Evolutionary conservation across 2,329 filamentous ascomycete genomes (phyloP), one percentile per base, ranked within the genome.

Genomic region (Emmonsia crescens): DNA sequence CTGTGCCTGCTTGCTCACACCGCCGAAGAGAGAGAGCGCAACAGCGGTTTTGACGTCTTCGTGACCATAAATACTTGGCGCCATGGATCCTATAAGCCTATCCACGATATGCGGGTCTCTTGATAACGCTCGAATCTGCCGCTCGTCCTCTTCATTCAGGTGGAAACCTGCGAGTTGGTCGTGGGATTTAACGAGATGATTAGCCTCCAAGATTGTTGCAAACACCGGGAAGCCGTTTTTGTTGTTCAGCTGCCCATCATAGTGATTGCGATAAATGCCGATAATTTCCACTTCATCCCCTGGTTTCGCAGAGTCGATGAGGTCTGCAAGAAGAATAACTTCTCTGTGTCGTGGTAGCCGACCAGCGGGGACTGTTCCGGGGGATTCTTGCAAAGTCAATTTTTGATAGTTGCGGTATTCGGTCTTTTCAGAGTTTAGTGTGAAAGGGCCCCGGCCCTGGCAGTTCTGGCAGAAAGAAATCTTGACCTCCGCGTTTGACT

Each of bases 351-450:
- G 88, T 3, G 94, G 94, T 55, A 99, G 83, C 75, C 94, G 92
- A 70, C 94, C 94, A 42, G 95, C 92, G 4, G 94, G 95, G 2
- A 99, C 94, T 6, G 94, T 97, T 60, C 94, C 95, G 3, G 94
- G 94, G 0, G 95, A 96, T 75, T 99, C 94, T 72, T 99, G 94
- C 14, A 99, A 83, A 0, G 94, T 99, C 68, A 99, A 81, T 73
- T 96, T 99, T 75, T 99, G 94, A 77, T 96, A 99, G 76, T 99
- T 99, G 65, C 94, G 89, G 78, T 99, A 99, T 19, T 99, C 89
- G 0, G 94, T 99, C 80, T 96, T 95, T 74, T 97, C 94, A 3
- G 91, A 94, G 77, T 97, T 97, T 66, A 99, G 80, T 0, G 88
- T 96, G 72, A 99, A 99, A 0, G 94, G 95, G 0, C 94, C 94